Percentiles rank a stretch among this genome's conserved stretches.
phyloP scores from a whole-genome alignment of 2,329 filamentous ascomycete species.

The Chaetomiaceae sp. region DNA sequence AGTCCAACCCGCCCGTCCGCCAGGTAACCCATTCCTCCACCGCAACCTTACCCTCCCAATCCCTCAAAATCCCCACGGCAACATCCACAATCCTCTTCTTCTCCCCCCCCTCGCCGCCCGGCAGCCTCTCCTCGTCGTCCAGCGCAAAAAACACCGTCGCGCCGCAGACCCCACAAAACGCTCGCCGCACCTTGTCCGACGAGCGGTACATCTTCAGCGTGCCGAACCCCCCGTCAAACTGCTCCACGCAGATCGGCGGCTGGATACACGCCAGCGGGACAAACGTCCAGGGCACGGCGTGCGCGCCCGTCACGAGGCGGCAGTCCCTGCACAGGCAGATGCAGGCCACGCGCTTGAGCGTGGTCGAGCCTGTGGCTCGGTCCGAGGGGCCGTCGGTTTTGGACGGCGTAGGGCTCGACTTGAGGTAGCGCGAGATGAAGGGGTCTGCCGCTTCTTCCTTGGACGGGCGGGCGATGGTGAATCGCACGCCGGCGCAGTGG shows the following conservation, averaged over 20 bases:
- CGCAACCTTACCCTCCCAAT: conserved; percentile 39
- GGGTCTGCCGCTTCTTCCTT: conserved; percentile 29
- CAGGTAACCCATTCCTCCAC: conserved; percentile 46
- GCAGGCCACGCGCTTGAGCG: conserved; percentile 40
- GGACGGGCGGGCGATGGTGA: conserved; percentile 41
- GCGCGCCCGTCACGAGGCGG: conserved; percentile 39
- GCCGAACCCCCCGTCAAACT: conserved; percentile 33
- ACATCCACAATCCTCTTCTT: conserved; percentile 39
- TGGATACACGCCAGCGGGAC: conserved; percentile 36
- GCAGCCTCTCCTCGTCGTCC: conserved; percentile 26
- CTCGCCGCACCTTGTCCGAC: conserved; percentile 36
- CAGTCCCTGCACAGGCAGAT: conserved; percentile 44
- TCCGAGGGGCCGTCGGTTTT: neutral
- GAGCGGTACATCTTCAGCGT: conserved; percentile 42
- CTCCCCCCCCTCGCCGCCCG: conserved; percentile 21
- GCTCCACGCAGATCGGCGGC: conserved; percentile 27
- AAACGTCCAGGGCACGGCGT: conserved; percentile 41
- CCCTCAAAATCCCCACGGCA: conserved; percentile 42
- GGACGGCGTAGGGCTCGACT: conserved; percentile 26
- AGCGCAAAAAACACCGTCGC: conserved; percentile 40
- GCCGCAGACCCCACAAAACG: conserved; percentile 45
- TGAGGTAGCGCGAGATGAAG: conserved; percentile 32
- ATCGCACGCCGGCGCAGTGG: conserved; percentile 45
- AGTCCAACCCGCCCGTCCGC: conserved; percentile 36
- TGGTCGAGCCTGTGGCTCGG: conserved; percentile 23